These are phyloP conservation scores for Coemansia interrupta DNA, from an alignment of 192 early-diverging fungal species.

Conservation along the genomic window DNA sequence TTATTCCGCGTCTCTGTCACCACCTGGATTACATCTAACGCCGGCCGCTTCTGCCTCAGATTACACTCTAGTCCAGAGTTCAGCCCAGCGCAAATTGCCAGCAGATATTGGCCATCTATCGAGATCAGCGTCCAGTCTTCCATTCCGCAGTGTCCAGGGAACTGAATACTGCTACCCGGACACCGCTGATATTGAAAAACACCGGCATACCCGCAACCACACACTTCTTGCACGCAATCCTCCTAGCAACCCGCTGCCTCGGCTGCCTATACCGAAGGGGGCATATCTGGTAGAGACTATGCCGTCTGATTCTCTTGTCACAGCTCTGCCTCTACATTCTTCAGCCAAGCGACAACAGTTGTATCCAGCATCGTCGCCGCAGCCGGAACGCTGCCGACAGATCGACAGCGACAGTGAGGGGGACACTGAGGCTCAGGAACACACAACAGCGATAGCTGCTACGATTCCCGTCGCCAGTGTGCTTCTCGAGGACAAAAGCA, in stretches of 20 bases:
- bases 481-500: no score
- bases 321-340: not conserved
- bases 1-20: not conserved
- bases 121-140: no score
- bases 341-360: not conserved
- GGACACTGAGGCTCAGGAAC: no score
- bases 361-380: no score
- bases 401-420: no score
- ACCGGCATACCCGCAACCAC: not conserved
- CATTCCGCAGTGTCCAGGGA: no score
- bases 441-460: no score
- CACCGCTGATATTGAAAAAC: not conserved
- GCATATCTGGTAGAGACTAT: not conserved
- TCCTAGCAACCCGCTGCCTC: conserved; percentile 32
- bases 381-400: no score
- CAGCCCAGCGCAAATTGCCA: no score
- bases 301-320: not conserved
- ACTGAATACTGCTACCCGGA: not conserved
- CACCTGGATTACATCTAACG: not conserved
- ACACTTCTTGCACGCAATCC: conserved; percentile 30
- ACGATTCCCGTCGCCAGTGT: no score
- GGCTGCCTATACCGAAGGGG: conserved; percentile 24
- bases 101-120: no score
- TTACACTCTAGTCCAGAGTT: not conserved
- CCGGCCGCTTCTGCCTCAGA: not conserved